Evolutionary conservation across 768 basidiomycete species (phyloP), one percentile per base, ranked within the genome.

Genomic region (Epithele typhae): DNA sequence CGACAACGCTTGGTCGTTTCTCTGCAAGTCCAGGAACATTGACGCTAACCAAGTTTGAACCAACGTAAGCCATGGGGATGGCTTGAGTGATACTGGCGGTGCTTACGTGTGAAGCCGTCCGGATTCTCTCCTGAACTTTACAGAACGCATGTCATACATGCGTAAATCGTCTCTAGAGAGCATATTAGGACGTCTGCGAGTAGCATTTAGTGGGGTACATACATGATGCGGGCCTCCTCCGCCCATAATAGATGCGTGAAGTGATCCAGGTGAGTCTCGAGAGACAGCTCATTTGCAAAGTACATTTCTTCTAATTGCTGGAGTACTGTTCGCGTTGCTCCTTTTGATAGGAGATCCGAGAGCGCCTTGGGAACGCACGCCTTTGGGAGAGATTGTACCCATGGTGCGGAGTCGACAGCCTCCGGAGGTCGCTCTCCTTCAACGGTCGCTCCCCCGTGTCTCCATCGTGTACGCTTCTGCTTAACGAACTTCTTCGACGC

Each of bases 1-100:
- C 68, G n/a, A 81, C 67, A 15, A 82, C 77, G 17, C 75, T 77
- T 0, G 80, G 81, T 5, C 80, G 69, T 40, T 76, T 75, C 61
- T 82, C 78, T 3, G 75, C 77, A 1, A 82, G 64, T 9, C 79
- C 80, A 25, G 75, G 68, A 10, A 83, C 78, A 24, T 62, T 44
- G 5, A 83, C 60, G 22, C 79, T 81, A n/a, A 8, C 10, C 7
- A 35, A 4, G 5, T n/a, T n/a, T n/a, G n/a, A 5, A 9, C 32
- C n/a, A 25, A 33, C 1, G 15, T 34, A 3, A 43, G 14, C 18
- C 48, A n/a, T n/a, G n/a, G n/a, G 25, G 25, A 24, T 35, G 42
- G 44, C 15, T 8, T 30, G 15, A n/a, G 14, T 37, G 14, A 11
- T 17, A 1, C 32, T 23, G 6, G 4, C 17, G 19, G 9, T 18